Evolutionary conservation across 768 basidiomycete genomes (phyloP).

Genomic region (Termitomyces sp.): DNA sequence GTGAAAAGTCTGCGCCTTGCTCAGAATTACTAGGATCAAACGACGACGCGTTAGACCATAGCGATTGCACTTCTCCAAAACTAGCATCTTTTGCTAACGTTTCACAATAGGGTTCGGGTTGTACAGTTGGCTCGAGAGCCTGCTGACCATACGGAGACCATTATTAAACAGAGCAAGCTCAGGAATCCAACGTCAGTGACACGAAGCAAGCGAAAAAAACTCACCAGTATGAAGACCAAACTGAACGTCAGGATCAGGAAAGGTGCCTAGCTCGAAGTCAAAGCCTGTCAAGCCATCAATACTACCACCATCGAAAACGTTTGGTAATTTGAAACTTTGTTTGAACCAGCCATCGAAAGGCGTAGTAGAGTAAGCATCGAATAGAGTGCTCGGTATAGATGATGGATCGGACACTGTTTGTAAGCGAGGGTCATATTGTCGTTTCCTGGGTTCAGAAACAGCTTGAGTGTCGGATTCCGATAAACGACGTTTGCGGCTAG

Average conservation of each 20-base stretch:
- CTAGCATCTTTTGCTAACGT: not conserved
- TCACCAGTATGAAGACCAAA: not conserved
- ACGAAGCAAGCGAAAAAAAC: not conserved
- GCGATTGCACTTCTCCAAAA: not conserved
- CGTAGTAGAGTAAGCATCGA: constrained; percentile 14
- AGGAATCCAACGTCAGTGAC: not conserved
- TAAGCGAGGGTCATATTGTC: constrained; percentile 14
- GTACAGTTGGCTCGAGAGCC: not conserved
- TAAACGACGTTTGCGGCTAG: constrained; percentile 30
- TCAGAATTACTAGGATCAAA: not conserved
- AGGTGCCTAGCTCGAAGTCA: constrained; percentile 21
- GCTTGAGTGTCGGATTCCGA: constrained; percentile 23
- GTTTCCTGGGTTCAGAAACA: constrained; percentile 18
- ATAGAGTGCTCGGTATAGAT: not conserved
- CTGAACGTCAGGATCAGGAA: not conserved
- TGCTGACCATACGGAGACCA: not conserved
- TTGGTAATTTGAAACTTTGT: constrained; percentile 22
- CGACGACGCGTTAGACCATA: not conserved
- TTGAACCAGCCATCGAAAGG: constrained; percentile 31
- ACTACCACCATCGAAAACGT: constrained; percentile 15
- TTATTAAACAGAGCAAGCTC: not conserved
- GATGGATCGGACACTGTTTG: constrained; percentile 27
- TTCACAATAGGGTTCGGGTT: not conserved
- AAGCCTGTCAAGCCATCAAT: constrained; percentile 14
- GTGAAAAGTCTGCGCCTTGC: not conserved